These are phyloP conservation scores for Boletales sp. DNA, from an alignment of 768 basidiomycete genomes.

Conservation along the genomic window DNA sequence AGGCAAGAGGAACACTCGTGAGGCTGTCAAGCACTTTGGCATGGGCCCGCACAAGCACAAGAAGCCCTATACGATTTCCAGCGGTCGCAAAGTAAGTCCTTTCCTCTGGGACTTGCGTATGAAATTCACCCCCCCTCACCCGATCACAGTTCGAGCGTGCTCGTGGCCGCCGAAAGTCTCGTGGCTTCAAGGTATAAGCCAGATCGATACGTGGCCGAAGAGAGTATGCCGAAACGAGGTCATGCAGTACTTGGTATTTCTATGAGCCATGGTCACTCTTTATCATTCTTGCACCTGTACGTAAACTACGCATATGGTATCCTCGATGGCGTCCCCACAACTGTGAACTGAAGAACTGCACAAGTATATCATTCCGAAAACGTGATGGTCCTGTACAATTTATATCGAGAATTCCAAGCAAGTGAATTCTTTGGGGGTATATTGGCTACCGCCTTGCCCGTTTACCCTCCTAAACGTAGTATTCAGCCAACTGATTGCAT, in stretches of 20 bases:
- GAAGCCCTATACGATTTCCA: slow-evolving; percentile 93
- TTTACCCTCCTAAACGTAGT: slow-evolving; percentile 17
- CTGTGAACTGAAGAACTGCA: not conserved
- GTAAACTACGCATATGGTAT: slow-evolving; percentile 25
- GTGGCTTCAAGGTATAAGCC: slow-evolving; percentile 91
- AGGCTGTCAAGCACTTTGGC: slow-evolving; percentile 97
- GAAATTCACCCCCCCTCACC: not conserved
- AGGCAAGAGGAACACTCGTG: slow-evolving; percentile 89
- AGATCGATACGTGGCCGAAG: slow-evolving; percentile 32
- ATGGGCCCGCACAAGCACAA: slow-evolving; percentile 99
- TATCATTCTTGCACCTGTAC: slow-evolving; percentile 21
- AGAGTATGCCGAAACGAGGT: slow-evolving; percentile 22
- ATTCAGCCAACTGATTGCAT: not conserved
- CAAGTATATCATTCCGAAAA: not conserved
- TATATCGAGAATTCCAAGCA: not conserved
- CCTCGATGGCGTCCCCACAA: slow-evolving; percentile 4
- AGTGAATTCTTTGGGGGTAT: not conserved
- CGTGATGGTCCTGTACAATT: not conserved
- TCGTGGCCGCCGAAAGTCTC: slow-evolving; percentile 98
- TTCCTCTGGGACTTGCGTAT: not conserved
- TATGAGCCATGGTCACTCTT: slow-evolving; percentile 19
- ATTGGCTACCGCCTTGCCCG: slow-evolving; percentile 14
- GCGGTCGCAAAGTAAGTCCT: slow-evolving; percentile 82
- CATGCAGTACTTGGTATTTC: slow-evolving; percentile 32
- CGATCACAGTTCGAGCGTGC: slow-evolving; percentile 80